These are phyloP conservation scores for Leucosporidium scottii DNA, from an alignment of 768 basidiomycete genomes.

Conservation along the genomic window DNA sequence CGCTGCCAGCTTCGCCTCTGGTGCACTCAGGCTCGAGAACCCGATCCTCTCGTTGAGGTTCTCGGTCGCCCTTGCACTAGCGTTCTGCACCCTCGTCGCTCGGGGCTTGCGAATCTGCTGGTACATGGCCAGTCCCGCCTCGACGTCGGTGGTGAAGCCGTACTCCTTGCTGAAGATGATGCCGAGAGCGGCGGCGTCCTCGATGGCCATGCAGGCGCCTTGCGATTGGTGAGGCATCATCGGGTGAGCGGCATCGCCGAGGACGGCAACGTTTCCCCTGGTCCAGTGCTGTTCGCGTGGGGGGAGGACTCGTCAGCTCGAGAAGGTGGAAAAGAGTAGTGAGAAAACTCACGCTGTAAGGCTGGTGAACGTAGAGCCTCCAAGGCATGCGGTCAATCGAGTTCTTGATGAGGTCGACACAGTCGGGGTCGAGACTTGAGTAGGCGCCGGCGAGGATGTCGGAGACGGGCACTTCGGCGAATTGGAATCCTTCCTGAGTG, in stretches of 20 bases:
- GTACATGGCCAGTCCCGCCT: constrained; percentile 32
- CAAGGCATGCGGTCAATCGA: constrained; percentile 39
- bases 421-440: constrained; percentile 30
- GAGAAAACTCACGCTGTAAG: constrained; percentile 4
- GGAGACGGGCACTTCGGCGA: neutral
- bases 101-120: constrained; percentile 34
- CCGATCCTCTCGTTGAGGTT: constrained; percentile 36
- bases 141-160: constrained; percentile 31
- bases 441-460: constrained; percentile 2
- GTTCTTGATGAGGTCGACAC: constrained; percentile 28
- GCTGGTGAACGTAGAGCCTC: constrained; percentile 34
- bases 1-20: neutral
- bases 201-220: constrained; percentile 51
- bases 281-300: constrained; percentile 21
- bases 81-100: constrained; percentile 33
- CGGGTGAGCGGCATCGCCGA: constrained; percentile 59
- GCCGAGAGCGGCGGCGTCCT: constrained; percentile 58
- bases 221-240: constrained; percentile 55
- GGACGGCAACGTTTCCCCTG: constrained; percentile 48
- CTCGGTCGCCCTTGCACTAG: constrained; percentile 30
- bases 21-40: constrained; percentile 19
- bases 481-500: neutral
- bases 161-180: constrained; percentile 50
- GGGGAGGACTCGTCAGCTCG: no score
- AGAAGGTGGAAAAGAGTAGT: no score